These are phyloP conservation scores for Suillus hirtellus DNA, from an alignment of 768 basidiomycete species.

Conservation along the genomic window DNA sequence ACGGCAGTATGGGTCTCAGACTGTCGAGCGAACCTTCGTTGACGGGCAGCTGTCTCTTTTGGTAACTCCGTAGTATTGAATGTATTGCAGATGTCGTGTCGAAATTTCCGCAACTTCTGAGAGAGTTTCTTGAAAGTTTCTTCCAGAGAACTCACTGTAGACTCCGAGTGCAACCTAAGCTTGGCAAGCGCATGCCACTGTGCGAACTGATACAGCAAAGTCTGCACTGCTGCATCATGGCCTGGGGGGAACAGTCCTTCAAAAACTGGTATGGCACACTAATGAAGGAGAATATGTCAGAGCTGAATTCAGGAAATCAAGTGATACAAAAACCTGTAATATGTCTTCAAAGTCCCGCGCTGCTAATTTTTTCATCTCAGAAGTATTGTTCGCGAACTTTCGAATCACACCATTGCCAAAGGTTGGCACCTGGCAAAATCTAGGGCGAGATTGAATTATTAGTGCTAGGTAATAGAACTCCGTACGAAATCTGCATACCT, in stretches of 20 bases:
- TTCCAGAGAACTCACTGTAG: conserved; percentile 22
- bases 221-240: conserved; percentile 22
- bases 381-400: not conserved
- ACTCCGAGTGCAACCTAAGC: conserved; percentile 25
- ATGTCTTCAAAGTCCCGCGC: too few relatives aligned
- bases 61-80: conserved; percentile 33
- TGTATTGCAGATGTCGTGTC: conserved; percentile 18
- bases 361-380: too few relatives aligned
- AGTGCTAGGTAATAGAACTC: too few relatives aligned
- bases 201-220: conserved; percentile 27
- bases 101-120: conserved; percentile 33
- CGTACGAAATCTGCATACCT: too few relatives aligned
- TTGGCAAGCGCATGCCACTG: not conserved
- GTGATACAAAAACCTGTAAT: too few relatives aligned
- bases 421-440: too few relatives aligned
- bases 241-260: conserved; percentile 34
- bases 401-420: too few relatives aligned
- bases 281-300: not conserved
- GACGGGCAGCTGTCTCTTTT: conserved; percentile 26
- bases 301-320: too few relatives aligned
- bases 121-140: conserved; percentile 15
- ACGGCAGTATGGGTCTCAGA: conserved; percentile 9
- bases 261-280: conserved; percentile 38
- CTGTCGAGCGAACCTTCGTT: conserved; percentile 15
- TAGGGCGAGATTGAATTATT: not conserved